These are phyloP conservation scores for Calycina herbarum DNA, from an alignment of 2,329 filamentous ascomycete genomes.

Conservation along the genomic window DNA sequence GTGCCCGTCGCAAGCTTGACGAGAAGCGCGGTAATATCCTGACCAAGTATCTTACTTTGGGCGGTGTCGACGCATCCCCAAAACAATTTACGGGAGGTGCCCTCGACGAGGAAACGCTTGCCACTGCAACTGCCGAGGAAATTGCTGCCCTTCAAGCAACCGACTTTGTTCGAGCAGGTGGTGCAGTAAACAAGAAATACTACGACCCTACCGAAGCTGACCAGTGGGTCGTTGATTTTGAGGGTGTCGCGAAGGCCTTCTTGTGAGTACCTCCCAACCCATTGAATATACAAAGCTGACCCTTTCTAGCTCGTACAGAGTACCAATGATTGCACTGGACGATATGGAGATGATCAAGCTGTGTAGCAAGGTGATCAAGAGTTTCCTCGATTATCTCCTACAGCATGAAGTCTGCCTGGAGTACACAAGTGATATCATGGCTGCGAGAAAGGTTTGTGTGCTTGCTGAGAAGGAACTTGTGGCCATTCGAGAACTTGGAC, in stretches of 20 bases:
- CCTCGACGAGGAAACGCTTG: conserved; percentile 59
- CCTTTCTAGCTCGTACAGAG: conserved; percentile 50
- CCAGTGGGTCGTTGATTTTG: conserved; percentile 80
- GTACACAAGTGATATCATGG: conserved; percentile 64
- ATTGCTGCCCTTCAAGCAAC: conserved; percentile 64
- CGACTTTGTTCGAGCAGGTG: conserved; percentile 53
- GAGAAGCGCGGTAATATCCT: conserved; percentile 64
- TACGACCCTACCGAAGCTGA: conserved; percentile 51
- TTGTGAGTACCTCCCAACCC: conserved; percentile 55
- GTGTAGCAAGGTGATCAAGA: conserved; percentile 69
- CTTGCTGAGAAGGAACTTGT: conserved; percentile 67
- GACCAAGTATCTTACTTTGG: conserved; percentile 77
- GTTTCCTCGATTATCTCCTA: conserved; percentile 86
- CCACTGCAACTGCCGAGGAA: conserved; percentile 61
- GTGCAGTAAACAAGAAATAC: conserved; percentile 40
- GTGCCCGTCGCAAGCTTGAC: conserved; percentile 72
- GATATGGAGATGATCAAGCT: conserved; percentile 53
- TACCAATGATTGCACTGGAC: conserved; percentile 59
- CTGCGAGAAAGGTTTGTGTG: conserved; percentile 67
- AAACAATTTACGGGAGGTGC: conserved; percentile 64
- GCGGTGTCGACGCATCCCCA: conserved; percentile 67
- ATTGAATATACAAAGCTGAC: conserved; percentile 20
- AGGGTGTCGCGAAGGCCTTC: conserved; percentile 74
- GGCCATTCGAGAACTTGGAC: conserved; percentile 51
- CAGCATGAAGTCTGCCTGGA: conserved; percentile 86